Evolutionary conservation across 768 basidiomycete species (phyloP).

Genomic region (Austroboletus festivus): DNA sequence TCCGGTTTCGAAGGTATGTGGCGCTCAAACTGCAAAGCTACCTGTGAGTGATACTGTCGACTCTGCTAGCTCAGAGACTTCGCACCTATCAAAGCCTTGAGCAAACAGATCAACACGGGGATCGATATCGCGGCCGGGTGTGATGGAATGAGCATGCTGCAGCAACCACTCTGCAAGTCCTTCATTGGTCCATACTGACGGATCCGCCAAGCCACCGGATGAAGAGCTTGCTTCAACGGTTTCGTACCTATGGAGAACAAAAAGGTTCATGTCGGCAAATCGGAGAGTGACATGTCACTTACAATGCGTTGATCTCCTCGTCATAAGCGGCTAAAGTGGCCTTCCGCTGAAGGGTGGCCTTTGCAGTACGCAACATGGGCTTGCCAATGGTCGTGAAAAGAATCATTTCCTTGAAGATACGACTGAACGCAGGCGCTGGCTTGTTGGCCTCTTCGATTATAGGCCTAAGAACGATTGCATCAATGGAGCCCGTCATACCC

Average conservation of each 20-base stretch:
- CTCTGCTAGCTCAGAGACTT: background rate
- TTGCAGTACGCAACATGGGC: slow-evolving; percentile 38
- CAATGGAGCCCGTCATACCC: too few relatives aligned
- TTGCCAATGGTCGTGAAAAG: slow-evolving; percentile 37
- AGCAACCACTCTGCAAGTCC: slow-evolving; percentile 3
- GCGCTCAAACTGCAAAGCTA: slow-evolving; percentile 23
- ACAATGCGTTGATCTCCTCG: slow-evolving; percentile 22
- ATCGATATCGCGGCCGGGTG: background rate
- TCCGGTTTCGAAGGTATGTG: slow-evolving; percentile 27
- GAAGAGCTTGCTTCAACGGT: background rate
- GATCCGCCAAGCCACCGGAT: background rate
- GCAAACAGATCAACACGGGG: slow-evolving; percentile 18
- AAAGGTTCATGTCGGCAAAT: background rate
- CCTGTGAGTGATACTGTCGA: too few relatives aligned
- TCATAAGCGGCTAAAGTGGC: slow-evolving; percentile 14
- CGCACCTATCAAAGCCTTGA: slow-evolving; percentile 35
- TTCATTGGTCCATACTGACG: slow-evolving; percentile 3
- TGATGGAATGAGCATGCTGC: slow-evolving; percentile 1
- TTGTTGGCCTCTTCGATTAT: slow-evolving; percentile 40
- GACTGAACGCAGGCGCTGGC: slow-evolving; percentile 36
- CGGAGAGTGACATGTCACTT: background rate
- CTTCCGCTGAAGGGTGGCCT: slow-evolving; percentile 23
- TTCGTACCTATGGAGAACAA: slow-evolving; percentile 4
- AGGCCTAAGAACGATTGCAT: too few relatives aligned
- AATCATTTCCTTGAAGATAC: slow-evolving; percentile 50